A percentile compares a stretch with the other conserved stretches of the same genome.
phyloP scores from a whole-genome alignment of 352 stramenopile genomes.

The Thalassiosira ordinaria region DNA sequence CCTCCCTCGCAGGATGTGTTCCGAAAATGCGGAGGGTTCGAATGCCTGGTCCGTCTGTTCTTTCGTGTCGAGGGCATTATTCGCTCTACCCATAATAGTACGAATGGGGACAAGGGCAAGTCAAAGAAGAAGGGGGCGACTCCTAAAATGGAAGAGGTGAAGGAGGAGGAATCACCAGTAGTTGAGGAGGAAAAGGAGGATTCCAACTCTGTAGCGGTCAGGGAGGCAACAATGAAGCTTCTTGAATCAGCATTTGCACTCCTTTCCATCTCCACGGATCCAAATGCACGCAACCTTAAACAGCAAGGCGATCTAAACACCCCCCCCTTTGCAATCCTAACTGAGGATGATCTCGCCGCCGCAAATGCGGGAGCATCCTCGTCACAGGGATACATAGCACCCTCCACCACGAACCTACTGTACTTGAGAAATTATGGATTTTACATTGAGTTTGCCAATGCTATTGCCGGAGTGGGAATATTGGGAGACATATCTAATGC shows the following conservation, averaged over 20 bases:
- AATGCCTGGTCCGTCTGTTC: constrained; percentile 66
- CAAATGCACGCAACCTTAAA: constrained; percentile 57
- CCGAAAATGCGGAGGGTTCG: constrained; percentile 70
- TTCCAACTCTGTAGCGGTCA: background rate
- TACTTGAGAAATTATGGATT: constrained; percentile 66
- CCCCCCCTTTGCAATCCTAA: constrained; percentile 27
- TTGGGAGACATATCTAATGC: constrained; percentile 57
- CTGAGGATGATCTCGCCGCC: constrained; percentile 46
- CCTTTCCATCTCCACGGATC: constrained; percentile 65
- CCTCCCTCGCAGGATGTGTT: constrained; percentile 73
- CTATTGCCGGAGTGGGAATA: constrained; percentile 71
- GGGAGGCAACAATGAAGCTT: constrained; percentile 52
- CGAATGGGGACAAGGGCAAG: no score
- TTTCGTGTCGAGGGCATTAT: constrained; percentile 63
- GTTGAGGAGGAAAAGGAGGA: constrained; percentile 16
- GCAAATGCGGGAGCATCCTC: constrained; percentile 24
- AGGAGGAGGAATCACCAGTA: constrained; percentile 18
- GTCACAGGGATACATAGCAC: constrained; percentile 8
- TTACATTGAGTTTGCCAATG: constrained; percentile 73
- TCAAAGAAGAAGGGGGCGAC: no score
- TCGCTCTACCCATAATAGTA: constrained; percentile 16
- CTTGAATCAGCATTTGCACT: constrained; percentile 65
- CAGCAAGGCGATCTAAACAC: constrained; percentile 34
- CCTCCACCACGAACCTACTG: constrained; percentile 46
- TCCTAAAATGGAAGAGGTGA: no score